Conservation (phyloP, 352 stramenopile species). For the Globisporangium alternatum region DNA sequence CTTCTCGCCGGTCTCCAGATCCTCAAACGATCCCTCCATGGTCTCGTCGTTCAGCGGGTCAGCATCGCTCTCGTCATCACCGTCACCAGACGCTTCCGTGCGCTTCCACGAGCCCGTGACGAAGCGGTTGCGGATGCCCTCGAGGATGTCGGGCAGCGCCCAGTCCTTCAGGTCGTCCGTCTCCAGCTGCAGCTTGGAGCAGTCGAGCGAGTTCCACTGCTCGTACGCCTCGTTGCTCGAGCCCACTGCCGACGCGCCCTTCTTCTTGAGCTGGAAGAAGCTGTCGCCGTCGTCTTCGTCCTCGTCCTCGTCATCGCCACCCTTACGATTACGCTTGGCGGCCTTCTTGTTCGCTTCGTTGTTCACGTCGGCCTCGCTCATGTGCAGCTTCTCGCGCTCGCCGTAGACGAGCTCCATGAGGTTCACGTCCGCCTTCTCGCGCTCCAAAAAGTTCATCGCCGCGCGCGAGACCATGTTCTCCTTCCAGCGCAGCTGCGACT, state of each 20-base stretch:
- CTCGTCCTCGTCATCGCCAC: conserved; percentile 28
- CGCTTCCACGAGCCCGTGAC: conserved; percentile 96
- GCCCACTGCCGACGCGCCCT: conserved; percentile 27
- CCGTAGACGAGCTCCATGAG: conserved; percentile 93
- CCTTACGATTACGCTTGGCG: conserved; percentile 16
- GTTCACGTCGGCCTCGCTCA: conserved; percentile 70
- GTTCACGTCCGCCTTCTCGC: conserved; percentile 78
- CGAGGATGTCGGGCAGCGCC: conserved; percentile 65
- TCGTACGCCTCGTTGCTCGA: conserved; percentile 50
- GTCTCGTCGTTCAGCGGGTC: conserved; percentile 83
- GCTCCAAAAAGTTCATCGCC: conserved; percentile 83
- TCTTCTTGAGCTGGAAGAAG: conserved; percentile 79
- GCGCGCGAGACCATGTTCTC: conserved; percentile 82
- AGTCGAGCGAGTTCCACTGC: conserved; percentile 72
- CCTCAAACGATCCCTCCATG: conserved; percentile 96
- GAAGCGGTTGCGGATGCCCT: conserved; percentile 91
- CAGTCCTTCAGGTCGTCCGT: conserved; percentile 73
- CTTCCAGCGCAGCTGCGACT: conserved; percentile 84
- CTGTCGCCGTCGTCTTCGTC: conserved; percentile 54
- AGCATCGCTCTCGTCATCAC: conserved; percentile 32
- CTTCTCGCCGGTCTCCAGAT: conserved; percentile 94
- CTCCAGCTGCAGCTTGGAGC: conserved; percentile 74
- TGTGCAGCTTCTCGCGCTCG: conserved; percentile 74
- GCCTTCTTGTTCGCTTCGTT: conserved; percentile 33
- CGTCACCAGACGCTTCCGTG: conserved; percentile 36